Evolutionary conservation across 345 rosid genomes (phyloP).

Genomic region (Melaleuca quinquenervia): DNA sequence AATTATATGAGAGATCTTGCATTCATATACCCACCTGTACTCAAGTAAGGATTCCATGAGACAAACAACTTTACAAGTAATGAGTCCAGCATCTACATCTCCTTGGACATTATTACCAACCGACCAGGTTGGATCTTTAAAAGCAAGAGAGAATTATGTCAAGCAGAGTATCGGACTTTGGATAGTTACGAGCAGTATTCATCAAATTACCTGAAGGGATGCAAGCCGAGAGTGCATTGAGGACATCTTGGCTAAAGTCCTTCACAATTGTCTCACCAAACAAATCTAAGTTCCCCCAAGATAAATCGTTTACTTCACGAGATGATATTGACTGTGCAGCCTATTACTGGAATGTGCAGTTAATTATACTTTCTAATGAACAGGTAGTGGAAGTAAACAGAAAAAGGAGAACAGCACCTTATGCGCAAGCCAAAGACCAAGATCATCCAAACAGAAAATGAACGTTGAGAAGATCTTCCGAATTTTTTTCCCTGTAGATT

Average conservation of each 20-base stretch:
- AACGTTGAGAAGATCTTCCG: slow-evolving; percentile 26
- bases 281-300: slow-evolving; percentile 28
- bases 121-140: slow-evolving; percentile 31
- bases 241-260: slow-evolving; percentile 41
- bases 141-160: background rate
- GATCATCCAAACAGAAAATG: slow-evolving; percentile 51
- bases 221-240: slow-evolving; percentile 18
- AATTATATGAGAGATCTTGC: background rate
- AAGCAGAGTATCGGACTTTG: background rate
- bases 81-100: slow-evolving; percentile 32
- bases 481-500: slow-evolving; percentile 30
- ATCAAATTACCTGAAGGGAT: slow-evolving; percentile 45
- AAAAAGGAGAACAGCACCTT: slow-evolving; percentile 34
- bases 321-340: slow-evolving; percentile 56
- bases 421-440: slow-evolving; percentile 67
- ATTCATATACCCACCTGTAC: slow-evolving; percentile 41
- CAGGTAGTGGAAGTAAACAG: background rate
- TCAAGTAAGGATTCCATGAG: slow-evolving; percentile 64
- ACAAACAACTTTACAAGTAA: slow-evolving; percentile 41
- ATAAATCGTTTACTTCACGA: slow-evolving; percentile 26
- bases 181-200: background rate
- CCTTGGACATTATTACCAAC: slow-evolving; percentile 13
- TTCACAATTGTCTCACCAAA: slow-evolving; percentile 25
- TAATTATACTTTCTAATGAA: background rate
- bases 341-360: slow-evolving; percentile 17